Evolutionary conservation across 1,284 basidiomycete species (phyloP), one percentile per base, ranked within the genome.

Genomic region (Ganoderma meredithae): DNA sequence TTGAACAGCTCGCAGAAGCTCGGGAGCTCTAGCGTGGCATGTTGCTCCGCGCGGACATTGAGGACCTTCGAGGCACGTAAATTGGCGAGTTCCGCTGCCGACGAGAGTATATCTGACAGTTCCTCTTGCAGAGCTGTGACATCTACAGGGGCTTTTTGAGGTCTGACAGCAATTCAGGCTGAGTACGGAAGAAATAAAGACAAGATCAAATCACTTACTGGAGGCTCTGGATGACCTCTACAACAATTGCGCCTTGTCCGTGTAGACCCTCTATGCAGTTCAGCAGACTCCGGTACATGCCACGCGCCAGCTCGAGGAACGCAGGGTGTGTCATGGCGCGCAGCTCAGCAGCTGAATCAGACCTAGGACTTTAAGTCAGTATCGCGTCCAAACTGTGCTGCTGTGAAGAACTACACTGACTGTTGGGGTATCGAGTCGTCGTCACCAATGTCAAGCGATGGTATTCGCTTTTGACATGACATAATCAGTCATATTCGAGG

Each of bases 1-100:
- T 91, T 90, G 83, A 97, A 98, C 65, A 98, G 83, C 33, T 85
- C 85, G 49, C 95, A 83, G 82, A 99, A 99, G 43, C 90, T 87
- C 1, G 84, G 80, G 49, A 98, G 81, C 39, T 90, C 83, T 25
- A 99, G 84, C 8, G 85, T 79, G 0, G 92, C 85, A 76, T 98
- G 95, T 69, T 92, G 90, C 71, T 96, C 94, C 7, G 90, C 83
- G 43, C 97, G 90, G 5, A 90, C 83, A 56, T 88, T 84, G 40
- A 99, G 81, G 39, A 97, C 85, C 76, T 92, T 94, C 8, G 95
- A 93, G 1, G 88, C 88, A 31, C 94, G 87, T 9, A 90, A 86
- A 78, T 97, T 96, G 9, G 95, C 90, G 8, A 96, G 85, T 76
- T 98, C 96, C 52, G 94, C 90, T 0, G 90, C 88, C 0, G 94